Base-by-base conservation (phyloP, 2,329 filamentous ascomycete genomes). In the Alternaria arborescens region DNA sequence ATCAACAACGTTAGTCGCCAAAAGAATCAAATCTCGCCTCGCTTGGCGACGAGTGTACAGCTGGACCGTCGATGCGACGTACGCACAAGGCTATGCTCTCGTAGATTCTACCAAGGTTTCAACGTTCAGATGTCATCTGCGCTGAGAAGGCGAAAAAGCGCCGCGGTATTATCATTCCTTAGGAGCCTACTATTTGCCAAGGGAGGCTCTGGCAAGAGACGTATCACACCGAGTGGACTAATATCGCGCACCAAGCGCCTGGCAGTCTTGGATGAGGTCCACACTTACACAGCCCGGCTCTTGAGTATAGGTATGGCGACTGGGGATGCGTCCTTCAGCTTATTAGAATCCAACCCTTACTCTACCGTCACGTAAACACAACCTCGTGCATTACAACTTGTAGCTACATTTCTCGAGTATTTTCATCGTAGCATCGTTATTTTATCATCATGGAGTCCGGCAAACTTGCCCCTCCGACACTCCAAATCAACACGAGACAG, bases 401-500 rank as follows among this genome's bases (percentile, higher is more conserved):
- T 41, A 5, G 18, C 28, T 36, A 34, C 41, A 20, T 34, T 20
- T 30, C 20, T 36, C 22, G 4, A 16, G 4, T 20, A 1, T 1
- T 20, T 14, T 3, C 3, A 28, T 34, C 38, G 40, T 44, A 32
- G 20, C 6, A 16, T 24, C 11, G 24, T 22, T 20, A 3, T 30
- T 46, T 34, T 11, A n/a, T 46, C 50, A 61, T 11, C 8, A 73
- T 73, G 71, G 70, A 72, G 55, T 50, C 59, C 40, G 70, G 66
- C 20, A 70, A 69, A 43, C 64, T 73, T n/a, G 68, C 71, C 34
- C 71, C 71, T 16, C 71, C 71, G 3, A 66, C 67, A 7, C 62
- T 73, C 6, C 70, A 73, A 6, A 61, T 73, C 52, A 71, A 72
- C 54, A 73, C 71, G 5, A 65, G 71, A 32, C 71, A 70, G 53